phyloP scores from a whole-genome alignment of 805 yeast species.

The Candida pseudoglaebosa region DNA sequence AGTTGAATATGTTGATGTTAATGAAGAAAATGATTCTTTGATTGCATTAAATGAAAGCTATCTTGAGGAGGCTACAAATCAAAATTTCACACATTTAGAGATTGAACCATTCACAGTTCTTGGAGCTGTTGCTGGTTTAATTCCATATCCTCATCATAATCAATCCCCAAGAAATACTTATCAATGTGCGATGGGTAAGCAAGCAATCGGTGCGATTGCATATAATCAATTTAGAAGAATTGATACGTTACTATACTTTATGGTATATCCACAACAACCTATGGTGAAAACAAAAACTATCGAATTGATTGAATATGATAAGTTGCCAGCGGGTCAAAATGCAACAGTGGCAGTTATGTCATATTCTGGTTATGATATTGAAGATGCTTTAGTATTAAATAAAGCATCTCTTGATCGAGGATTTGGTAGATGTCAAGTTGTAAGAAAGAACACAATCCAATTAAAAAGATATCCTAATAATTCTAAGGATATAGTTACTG shows the following conservation, averaged over 20 bases:
- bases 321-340: conserved; percentile 97
- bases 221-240: conserved; percentile 95
- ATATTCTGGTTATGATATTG: conserved; percentile 98
- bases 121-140: conserved; percentile 90
- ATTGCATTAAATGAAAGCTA: conserved; percentile 82
- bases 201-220: conserved; percentile 99
- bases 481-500: conserved; percentile 85
- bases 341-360: conserved; percentile 99
- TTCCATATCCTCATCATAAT: conserved; percentile 90
- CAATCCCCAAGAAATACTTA: conserved; percentile 91
- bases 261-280: conserved; percentile 99
- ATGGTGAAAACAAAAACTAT: conserved; percentile 98
- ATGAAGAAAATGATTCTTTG: conserved; percentile 92
- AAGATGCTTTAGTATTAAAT: conserved; percentile 94
- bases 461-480: conserved; percentile 92
- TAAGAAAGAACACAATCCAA: conserved; percentile 85
- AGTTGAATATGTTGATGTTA: conserved; percentile 94
- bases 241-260: conserved; percentile 85
- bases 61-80: conserved; percentile 41
- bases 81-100: conserved; percentile 79
- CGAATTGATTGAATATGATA: conserved; percentile 91
- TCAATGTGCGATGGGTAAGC: conserved; percentile 97
- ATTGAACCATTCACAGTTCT: conserved; percentile 91
- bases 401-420: conserved; percentile 94
- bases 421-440: conserved; percentile 94